phyloP scores from a whole-genome alignment of 2,329 filamentous ascomycete genomes.

The Nothomitra cinnamomea region DNA sequence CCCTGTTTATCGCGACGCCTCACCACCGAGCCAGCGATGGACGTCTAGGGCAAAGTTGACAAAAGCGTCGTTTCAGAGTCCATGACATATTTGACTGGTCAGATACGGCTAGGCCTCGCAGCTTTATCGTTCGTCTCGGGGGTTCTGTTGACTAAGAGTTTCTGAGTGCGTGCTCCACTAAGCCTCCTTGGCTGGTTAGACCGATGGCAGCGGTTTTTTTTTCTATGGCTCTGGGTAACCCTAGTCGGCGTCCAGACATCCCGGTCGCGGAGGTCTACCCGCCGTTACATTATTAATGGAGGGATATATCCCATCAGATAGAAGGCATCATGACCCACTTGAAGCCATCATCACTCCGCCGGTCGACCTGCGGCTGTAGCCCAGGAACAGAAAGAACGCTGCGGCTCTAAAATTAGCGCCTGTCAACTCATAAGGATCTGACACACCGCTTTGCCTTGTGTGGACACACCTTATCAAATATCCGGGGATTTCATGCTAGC shows the following conservation, averaged over 20 bases:
- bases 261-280: not conserved
- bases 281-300: not conserved
- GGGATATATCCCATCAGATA: not conserved
- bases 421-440: too few relatives aligned
- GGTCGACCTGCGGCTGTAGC: not conserved
- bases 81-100: not conserved
- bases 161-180: not conserved
- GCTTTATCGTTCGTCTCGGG: not conserved
- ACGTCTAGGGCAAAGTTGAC: not conserved
- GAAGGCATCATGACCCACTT: not conserved
- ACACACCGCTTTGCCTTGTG: too few relatives aligned
- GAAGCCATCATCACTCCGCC: not conserved
- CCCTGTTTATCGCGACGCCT: not conserved
- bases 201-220: not conserved
- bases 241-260: not conserved
- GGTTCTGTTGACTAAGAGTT: conserved; percentile 1
- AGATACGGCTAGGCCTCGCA: not conserved
- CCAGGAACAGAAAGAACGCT: not conserved
- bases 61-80: not conserved
- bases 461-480: too few relatives aligned
- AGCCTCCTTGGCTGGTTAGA: not conserved
- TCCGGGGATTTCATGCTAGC: too few relatives aligned
- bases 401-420: not conserved
- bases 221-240: not conserved
- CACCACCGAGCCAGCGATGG: not conserved